Conservation (phyloP, 2,329 filamentous ascomycete species). For the Nigrospora oryzae region DNA sequence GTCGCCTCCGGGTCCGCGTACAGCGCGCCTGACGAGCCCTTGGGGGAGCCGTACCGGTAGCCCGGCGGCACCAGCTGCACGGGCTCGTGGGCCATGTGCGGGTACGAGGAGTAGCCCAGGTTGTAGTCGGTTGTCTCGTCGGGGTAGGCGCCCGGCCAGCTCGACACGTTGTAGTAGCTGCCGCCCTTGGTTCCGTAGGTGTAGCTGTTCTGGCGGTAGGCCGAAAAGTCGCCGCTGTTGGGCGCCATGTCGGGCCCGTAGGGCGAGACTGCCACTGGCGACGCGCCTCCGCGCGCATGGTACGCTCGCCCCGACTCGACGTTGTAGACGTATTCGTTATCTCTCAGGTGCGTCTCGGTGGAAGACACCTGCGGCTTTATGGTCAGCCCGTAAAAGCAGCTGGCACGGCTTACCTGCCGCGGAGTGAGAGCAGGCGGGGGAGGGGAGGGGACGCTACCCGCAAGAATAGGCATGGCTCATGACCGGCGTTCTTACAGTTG, state of each 20-base stretch:
- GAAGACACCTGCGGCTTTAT: conserved; percentile 23
- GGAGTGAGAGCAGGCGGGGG: background rate
- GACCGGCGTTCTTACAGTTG: conserved; percentile 71
- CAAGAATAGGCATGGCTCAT: conserved; percentile 68
- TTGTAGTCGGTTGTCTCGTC: conserved; percentile 28
- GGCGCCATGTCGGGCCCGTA: conserved; percentile 23
- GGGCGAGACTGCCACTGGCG: conserved; percentile 20
- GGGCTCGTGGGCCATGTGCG: conserved; percentile 24
- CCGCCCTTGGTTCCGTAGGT: conserved; percentile 17
- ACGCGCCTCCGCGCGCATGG: conserved; percentile 17
- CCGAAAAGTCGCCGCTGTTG: conserved; percentile 18
- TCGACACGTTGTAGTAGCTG: conserved; percentile 22
- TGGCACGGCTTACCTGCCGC: background rate
- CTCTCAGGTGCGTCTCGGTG: conserved; percentile 24
- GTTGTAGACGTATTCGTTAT: conserved; percentile 25
- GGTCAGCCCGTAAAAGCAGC: background rate
- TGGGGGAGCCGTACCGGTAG: conserved; percentile 19
- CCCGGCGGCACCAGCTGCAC: conserved; percentile 18
- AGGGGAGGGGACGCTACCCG: conserved; percentile 46
- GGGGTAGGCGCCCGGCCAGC: conserved; percentile 24
- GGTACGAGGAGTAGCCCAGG: conserved; percentile 22
- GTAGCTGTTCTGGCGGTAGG: conserved; percentile 24
- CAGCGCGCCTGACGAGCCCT: conserved; percentile 15
- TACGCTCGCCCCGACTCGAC: conserved; percentile 25
- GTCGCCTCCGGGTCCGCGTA: conserved; percentile 25